Percentiles rank a stretch among this genome's conserved stretches.
Evolutionary conservation across 148 eudicot genomes (phyloP).

Genomic region (Rhododendron simsii): DNA sequence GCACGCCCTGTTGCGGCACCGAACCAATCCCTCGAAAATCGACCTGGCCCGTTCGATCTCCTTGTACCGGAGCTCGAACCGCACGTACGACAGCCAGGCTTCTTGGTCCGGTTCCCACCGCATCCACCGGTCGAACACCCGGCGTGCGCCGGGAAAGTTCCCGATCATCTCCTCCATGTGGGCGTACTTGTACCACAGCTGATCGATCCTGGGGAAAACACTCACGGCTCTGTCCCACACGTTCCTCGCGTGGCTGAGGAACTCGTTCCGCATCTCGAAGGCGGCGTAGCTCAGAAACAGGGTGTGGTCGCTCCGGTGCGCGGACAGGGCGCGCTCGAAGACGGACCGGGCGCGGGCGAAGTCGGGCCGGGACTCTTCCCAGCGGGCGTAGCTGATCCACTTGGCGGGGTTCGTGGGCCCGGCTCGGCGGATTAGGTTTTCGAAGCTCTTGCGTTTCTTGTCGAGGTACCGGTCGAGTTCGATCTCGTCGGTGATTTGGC

Average conservation of each 20-base stretch:
- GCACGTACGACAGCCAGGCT: conserved; percentile 73
- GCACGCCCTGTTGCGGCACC: conserved; percentile 55
- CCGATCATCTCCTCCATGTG: conserved; percentile 90
- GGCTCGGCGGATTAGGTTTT: conserved; percentile 58
- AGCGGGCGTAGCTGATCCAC: conserved; percentile 83
- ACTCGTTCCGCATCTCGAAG: conserved; percentile 78
- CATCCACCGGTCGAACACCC: conserved; percentile 88
- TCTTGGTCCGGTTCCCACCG: conserved; percentile 75
- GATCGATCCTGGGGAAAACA: background rate
- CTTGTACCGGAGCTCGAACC: conserved; percentile 77
- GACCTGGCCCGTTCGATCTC: conserved; percentile 75
- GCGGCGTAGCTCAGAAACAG: conserved; percentile 79
- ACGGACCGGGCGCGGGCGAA: conserved; percentile 63
- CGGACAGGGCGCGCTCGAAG: conserved; percentile 19
- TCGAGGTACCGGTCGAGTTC: conserved; percentile 79
- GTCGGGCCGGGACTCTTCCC: conserved; percentile 92
- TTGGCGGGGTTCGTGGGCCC: conserved; percentile 46
- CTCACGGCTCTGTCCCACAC: background rate
- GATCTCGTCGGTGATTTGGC: conserved; percentile 67
- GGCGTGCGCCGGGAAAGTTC: conserved; percentile 73
- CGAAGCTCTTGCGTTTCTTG: conserved; percentile 74
- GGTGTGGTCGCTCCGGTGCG: conserved; percentile 43
- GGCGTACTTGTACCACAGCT: background rate
- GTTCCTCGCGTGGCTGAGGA: background rate
- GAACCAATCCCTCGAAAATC: conserved; percentile 67